Evolutionary conservation across 164 flowering plant genomes (phyloP).

Genomic region (Berberis vulgaris): DNA sequence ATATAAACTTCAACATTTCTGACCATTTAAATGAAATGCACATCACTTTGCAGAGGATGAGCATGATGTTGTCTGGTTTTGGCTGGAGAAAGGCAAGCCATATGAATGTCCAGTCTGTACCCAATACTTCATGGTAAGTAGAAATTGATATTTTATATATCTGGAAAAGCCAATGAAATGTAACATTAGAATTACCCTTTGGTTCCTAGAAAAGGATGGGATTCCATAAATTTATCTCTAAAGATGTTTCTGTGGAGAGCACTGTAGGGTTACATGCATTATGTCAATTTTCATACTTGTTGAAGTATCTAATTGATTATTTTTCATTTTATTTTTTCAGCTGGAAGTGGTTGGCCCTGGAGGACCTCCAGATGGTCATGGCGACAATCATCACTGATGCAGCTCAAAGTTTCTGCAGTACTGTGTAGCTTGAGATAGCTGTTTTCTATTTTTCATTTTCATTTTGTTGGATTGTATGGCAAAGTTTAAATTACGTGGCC

Average conservation of each 20-base stretch:
- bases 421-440: slow-evolving; percentile 17
- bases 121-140: slow-evolving; percentile 51
- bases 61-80: slow-evolving; percentile 96
- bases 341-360: slow-evolving; percentile 83
- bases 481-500: not conserved
- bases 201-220: no score
- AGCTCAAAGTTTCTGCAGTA: slow-evolving; percentile 13
- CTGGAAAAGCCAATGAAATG: not conserved
- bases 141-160: not conserved
- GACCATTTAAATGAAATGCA: not conserved
- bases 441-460: slow-evolving; percentile 9
- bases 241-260: not conserved
- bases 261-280: not conserved
- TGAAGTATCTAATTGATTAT: not conserved
- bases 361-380: slow-evolving; percentile 44
- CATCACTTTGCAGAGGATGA: slow-evolving; percentile 49
- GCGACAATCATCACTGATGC: slow-evolving; percentile 31
- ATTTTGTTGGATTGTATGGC: slow-evolving; percentile 1
- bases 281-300: not conserved
- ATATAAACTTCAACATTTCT: not conserved
- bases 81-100: slow-evolving; percentile 88
- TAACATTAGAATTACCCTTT: no score
- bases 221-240: no score
- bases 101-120: slow-evolving; percentile 85
- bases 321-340: slow-evolving; percentile 27